phyloP scores from a whole-genome alignment of 2,329 filamentous ascomycete genomes.

The Colletotrichum limetticola region DNA sequence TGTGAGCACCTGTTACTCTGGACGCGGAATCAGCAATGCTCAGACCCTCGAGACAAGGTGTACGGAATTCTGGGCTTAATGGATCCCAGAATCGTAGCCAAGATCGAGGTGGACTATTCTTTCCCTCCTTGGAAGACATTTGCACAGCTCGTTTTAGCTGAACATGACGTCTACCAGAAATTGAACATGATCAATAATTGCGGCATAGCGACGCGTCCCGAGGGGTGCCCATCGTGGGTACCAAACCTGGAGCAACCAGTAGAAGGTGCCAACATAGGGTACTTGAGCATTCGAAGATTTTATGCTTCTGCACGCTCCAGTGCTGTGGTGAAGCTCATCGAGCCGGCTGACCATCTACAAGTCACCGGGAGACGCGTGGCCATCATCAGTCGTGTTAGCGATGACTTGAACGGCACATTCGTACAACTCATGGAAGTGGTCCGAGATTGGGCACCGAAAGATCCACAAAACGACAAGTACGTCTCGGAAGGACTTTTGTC shows the following conservation, averaged over 20 bases:
- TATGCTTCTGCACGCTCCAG: neutral
- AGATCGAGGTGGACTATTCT: neutral
- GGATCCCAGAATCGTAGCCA: neutral
- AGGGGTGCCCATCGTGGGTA: neutral
- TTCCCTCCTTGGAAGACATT: neutral
- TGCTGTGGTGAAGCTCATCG: neutral
- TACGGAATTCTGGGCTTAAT: neutral
- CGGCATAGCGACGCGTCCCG: neutral
- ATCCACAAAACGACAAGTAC: no score
- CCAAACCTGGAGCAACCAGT: neutral
- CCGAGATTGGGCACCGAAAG: no score
- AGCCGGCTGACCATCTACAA: neutral
- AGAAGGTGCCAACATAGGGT: neutral
- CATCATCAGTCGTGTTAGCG: neutral
- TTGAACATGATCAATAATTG: neutral
- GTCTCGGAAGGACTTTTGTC: no score
- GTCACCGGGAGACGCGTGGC: neutral
- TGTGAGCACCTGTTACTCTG: neutral
- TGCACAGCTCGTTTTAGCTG: neutral
- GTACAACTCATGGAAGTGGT: neutral
- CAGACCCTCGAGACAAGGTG: neutral
- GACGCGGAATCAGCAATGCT: neutral
- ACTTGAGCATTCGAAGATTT: neutral
- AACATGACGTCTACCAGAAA: neutral
- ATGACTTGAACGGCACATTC: neutral